phyloP scores from a whole-genome alignment of 179 eudicot species.

The Beta corolliflora region DNA sequence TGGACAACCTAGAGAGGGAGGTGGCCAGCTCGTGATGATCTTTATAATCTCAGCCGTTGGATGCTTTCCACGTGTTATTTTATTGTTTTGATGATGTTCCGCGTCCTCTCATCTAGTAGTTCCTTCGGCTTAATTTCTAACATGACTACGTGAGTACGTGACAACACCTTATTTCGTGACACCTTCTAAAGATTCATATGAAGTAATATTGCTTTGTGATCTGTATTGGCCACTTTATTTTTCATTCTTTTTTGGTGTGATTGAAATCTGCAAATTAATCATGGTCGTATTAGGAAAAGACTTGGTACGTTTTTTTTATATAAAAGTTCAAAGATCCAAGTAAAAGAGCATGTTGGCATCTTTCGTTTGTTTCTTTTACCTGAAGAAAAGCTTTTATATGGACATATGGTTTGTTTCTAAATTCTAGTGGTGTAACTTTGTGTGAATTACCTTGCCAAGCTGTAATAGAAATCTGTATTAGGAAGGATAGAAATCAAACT shows the following conservation, averaged over 20 bases:
- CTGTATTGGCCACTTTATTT: background rate
- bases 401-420: no score
- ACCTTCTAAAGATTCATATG: background rate
- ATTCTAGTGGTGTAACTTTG: no score
- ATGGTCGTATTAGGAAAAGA: no score
- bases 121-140: background rate
- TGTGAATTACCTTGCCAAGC: no score
- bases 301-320: no score
- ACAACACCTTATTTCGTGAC: slow-evolving; percentile 8
- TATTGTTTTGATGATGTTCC: background rate
- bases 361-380: no score
- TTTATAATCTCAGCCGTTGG: slow-evolving; percentile 4
- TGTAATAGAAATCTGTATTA: no score
- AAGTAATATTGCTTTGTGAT: background rate
- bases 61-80: slow-evolving; percentile 12
- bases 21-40: slow-evolving; percentile 7
- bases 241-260: background rate
- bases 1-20: slow-evolving; percentile 15
- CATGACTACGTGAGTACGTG: slow-evolving; percentile 11
- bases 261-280: background rate
- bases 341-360: no score
- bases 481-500: no score
- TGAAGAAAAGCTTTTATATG: no score
- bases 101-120: background rate
- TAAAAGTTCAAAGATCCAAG: no score